phyloP scores from a whole-genome alignment of 345 rosid genomes.

The Acer saccharum region DNA sequence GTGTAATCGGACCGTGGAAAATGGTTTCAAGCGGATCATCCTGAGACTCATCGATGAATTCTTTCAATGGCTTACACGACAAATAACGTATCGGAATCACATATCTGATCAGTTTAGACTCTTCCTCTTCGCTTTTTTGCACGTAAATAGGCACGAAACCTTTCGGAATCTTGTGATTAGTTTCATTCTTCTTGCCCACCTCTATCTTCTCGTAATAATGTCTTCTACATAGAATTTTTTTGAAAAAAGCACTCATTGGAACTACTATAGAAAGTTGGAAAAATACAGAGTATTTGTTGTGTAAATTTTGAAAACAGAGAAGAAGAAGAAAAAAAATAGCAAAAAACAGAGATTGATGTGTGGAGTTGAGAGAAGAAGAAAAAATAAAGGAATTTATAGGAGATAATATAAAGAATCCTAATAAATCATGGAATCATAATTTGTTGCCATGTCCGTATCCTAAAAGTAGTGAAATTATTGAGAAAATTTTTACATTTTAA shows the following conservation, averaged over 20 bases:
- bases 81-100: neutral
- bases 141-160: conserved; percentile 5
- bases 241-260: neutral
- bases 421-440: no score
- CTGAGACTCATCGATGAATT: neutral
- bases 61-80: neutral
- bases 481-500: neutral
- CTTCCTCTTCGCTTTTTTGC: neutral
- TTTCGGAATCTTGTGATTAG: neutral
- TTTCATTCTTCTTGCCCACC: conserved; percentile 1
- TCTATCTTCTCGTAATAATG: neutral
- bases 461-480: no score
- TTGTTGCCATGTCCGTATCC: no score
- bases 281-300: no score
- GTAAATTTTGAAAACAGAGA: neutral
- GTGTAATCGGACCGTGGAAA: neutral
- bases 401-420: no score
- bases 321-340: neutral
- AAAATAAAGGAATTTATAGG: neutral
- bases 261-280: neutral
- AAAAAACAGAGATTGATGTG: neutral
- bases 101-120: neutral
- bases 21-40: neutral
- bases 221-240: neutral
- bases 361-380: neutral